Evolutionary conservation across 164 flowering plant species (phyloP).

Genomic region (Akebia trifoliata): DNA sequence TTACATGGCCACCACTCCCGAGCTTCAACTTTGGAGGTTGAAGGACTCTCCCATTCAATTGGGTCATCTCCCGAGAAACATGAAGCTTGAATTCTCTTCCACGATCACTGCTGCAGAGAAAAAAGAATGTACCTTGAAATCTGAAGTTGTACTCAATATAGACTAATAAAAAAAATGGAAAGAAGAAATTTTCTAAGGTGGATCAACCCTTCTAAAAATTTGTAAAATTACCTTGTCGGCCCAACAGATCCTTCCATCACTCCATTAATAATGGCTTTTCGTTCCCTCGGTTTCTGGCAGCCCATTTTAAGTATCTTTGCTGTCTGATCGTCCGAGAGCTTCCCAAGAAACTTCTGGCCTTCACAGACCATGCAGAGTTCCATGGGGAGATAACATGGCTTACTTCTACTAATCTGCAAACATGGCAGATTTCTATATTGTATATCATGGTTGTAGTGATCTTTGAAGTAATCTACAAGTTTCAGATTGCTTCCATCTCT

Average conservation of each 20-base stretch:
- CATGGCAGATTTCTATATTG: conserved; percentile 84
- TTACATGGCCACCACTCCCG: conserved; percentile 64
- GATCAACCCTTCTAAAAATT: too few species aligned
- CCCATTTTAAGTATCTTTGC: conserved; percentile 80
- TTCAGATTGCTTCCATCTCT: conserved; percentile 64
- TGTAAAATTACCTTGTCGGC: conserved; percentile 60
- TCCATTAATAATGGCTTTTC: conserved; percentile 65
- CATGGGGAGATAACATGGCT: conserved; percentile 93
- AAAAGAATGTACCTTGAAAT: conserved; percentile 3
- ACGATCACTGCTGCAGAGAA: conserved; percentile 45
- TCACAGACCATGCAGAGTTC: conserved; percentile 94
- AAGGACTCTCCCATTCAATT: conserved; percentile 74
- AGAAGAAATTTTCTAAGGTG: too few species aligned
- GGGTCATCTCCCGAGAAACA: conserved; percentile 75
- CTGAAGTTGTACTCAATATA: too few species aligned
- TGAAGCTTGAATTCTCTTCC: conserved; percentile 73
- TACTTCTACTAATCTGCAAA: conserved; percentile 87
- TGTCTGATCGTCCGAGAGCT: conserved; percentile 90
- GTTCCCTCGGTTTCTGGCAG: conserved; percentile 71
- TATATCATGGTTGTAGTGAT: conserved; percentile 80
- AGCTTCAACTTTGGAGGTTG: conserved; percentile 89
- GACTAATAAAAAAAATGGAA: too few species aligned
- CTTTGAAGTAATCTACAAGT: conserved; percentile 72
- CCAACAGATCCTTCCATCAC: conserved; percentile 74
- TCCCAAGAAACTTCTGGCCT: conserved; percentile 93